Base-by-base conservation (phyloP, 1,139 yeast genomes). In the Lodderomyces oxycetoniae region DNA sequence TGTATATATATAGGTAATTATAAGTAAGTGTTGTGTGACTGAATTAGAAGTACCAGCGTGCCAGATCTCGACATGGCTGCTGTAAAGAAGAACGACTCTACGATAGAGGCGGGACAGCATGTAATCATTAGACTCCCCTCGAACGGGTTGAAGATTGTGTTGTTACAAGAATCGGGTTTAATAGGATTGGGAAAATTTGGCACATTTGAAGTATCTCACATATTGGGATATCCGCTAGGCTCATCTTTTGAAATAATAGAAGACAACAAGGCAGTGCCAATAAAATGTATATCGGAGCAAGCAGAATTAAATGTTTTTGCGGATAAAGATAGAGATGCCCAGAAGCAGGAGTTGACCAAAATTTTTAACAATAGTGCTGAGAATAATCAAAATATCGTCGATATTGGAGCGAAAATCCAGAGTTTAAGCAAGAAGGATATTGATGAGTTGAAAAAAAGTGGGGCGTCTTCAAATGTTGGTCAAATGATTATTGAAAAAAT, bases 131-230 rank as follows among this genome's bases (percentile, higher is more conserved):
- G 80, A 34, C 65, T 88, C 38, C 97, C 97, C 1, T 86, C 96
- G 1, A 85, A 79, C 35, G 84, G 85, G 36, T 57, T 79, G 49
- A 83, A 84, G 51, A 69, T 88, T 24, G 78, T 83, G 14, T 77
- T 80, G 46, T 61, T 88, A 38, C 71, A 67, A 33, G 69, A 74
- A 2, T 78, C 74, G 23, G 77, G 80, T 0, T 55, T 72, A 5
- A 68, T 91, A 11, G 76, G 77, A 37, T 63, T 93, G 44, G 98
- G 98, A 2, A 91, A 91, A 56, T 93, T 91, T 58, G 99, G 98
- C 6, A 65, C 80, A 1, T 91, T 93, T 56, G 64, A 71, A 28
- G 87, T 83, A 4, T 75, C 80, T 45, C 82, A 77, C 37, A 72
- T 91, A 11, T 53, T 91, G 24, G 96, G 96, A 2, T 80, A 69